These are phyloP conservation scores for Populus euphratica DNA, from an alignment of 345 rosid species.

Conservation along the genomic window DNA sequence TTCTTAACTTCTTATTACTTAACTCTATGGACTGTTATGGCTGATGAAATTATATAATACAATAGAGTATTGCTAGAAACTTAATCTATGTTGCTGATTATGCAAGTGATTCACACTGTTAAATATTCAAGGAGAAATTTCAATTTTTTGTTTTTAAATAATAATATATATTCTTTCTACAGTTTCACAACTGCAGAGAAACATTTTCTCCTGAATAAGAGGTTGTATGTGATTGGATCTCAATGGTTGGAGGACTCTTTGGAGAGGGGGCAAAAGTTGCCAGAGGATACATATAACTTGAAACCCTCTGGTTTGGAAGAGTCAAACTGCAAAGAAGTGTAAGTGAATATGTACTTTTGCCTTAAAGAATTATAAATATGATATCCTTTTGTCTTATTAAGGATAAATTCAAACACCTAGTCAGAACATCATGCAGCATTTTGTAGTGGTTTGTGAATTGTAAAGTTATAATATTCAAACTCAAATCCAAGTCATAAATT, in stretches of 20 bases:
- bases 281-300: constrained; percentile 62
- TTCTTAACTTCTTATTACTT: too few species aligned
- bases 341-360: constrained; percentile 22
- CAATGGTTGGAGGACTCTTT: constrained; percentile 81
- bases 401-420: too few species aligned
- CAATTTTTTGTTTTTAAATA: constrained; percentile 6
- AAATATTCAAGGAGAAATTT: neutral
- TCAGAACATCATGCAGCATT: too few species aligned
- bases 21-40: too few species aligned
- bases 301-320: constrained; percentile 45
- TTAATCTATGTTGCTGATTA: too few species aligned
- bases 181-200: constrained; percentile 55
- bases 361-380: neutral
- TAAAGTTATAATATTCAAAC: too few species aligned
- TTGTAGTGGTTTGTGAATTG: too few species aligned
- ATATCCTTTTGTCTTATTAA: too few species aligned
- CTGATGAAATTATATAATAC: too few species aligned
- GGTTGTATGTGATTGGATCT: constrained; percentile 52
- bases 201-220: constrained; percentile 39
- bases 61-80: too few species aligned
- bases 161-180: neutral
- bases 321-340: constrained; percentile 41
- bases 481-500: too few species aligned
- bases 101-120: neutral
- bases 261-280: constrained; percentile 48